These are phyloP conservation scores for Parafenestella ontariensis DNA, from an alignment of 2,329 filamentous ascomycete genomes.

Conservation along the genomic window DNA sequence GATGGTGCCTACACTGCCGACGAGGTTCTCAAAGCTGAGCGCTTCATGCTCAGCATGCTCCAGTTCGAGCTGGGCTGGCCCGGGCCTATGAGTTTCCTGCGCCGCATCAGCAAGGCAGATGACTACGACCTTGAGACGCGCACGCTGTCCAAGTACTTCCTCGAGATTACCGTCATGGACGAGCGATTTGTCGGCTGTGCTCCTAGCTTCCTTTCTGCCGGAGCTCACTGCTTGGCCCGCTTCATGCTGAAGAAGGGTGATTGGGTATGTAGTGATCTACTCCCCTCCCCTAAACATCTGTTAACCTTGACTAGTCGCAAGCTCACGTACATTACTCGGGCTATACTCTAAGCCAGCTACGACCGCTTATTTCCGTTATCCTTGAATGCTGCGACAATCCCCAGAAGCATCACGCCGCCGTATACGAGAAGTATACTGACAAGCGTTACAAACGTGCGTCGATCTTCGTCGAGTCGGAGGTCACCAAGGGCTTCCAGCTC, in stretches of 20 bases:
- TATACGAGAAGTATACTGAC: constrained; percentile 92
- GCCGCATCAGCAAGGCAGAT: constrained; percentile 97
- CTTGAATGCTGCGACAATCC: constrained; percentile 87
- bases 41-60: constrained; percentile 97
- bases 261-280: constrained; percentile 71
- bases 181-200: constrained; percentile 93
- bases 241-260: constrained; percentile 88
- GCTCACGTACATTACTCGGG: constrained; percentile 91
- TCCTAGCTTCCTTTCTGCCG: constrained; percentile 89
- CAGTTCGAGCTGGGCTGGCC: constrained; percentile 96
- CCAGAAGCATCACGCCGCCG: constrained; percentile 79
- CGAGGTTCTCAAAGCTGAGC: constrained; percentile 95
- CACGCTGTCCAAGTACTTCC: constrained; percentile 95
- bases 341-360: constrained; percentile 87
- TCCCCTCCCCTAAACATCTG: neutral
- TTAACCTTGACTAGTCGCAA: constrained; percentile 67
- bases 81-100: constrained; percentile 98
- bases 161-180: constrained; percentile 97
- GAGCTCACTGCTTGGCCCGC: constrained; percentile 89
- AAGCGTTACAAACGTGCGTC: constrained; percentile 87
- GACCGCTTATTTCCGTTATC: constrained; percentile 77
- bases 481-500: constrained; percentile 67
- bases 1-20: constrained; percentile 87
- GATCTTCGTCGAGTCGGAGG: constrained; percentile 76
- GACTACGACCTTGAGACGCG: constrained; percentile 96